Base-by-base conservation (phyloP, 306 rosid species). In the Pyrus communis region DNA sequence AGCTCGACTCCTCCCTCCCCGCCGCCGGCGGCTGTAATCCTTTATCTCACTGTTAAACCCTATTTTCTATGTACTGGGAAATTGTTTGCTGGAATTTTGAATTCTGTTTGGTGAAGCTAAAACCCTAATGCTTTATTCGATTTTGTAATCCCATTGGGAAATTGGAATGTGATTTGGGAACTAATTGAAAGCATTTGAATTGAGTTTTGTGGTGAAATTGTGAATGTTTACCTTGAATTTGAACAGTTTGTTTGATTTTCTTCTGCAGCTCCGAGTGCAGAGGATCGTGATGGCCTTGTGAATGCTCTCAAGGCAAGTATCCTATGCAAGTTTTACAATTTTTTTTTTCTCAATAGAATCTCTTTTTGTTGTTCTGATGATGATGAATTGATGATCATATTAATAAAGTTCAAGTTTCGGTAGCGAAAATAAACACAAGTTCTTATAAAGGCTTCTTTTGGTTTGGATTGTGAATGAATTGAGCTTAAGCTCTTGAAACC, bases 281-380 rank as follows among this genome's bases (percentile, higher is more conserved):
- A 82, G 84, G 82, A 92, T 80, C 87, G 91, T 81, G 93, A 90
- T 9, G 93, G 83, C 70, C 89, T 92, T 8, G 97, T 92, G 45
- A 92, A 90, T 84, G 96, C 90, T 74, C 90, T 92, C 52, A 88
- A 92, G 96, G 97, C 81, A 66, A 54, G 66, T 70, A 46, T 46
- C 40, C 17, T 35, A 10, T 18, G 7, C 4, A 19, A n/a, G 6
- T 21, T 43, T 55, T 76, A 7, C 11, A 59, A 61, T 60, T 22
- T 59, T 23, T 59, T 27, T 75, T 7, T n/a, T 25, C 3, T 42
- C 45, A 42, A 42, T 42, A 9, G 45, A 42, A 42, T 42, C 45
- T 42, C 7, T 49, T 38, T 13, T 25, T 23, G 51, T 40, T 1
- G 51, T 68, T 52, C 11, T 12, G 2, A 7, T 30, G 19, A 59